Percentiles rank a stretch among this genome's conserved stretches.
Conservation (phyloP, 805 yeast genomes). For the Metschnikowia orientalis region DNA sequence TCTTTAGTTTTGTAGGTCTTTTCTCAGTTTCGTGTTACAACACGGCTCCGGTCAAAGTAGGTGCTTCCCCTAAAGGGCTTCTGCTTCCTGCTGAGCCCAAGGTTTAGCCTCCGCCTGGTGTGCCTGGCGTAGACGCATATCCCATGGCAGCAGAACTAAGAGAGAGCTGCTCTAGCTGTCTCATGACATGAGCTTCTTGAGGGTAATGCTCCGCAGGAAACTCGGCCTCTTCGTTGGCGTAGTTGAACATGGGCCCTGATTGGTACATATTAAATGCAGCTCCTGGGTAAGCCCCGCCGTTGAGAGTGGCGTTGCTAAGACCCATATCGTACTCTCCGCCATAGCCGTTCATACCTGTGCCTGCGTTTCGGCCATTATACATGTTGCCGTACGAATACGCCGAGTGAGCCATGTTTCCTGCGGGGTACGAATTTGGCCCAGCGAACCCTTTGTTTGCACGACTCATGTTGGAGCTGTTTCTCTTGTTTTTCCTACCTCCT, state of each 20-base stretch:
- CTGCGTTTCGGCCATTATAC: background rate
- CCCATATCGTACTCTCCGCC: background rate
- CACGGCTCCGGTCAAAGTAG: background rate
- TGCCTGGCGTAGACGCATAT: slow-evolving; percentile 41
- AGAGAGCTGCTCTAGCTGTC: slow-evolving; percentile 44
- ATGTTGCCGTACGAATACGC: slow-evolving; percentile 3
- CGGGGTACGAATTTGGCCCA: background rate
- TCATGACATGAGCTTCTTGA: slow-evolving; percentile 32
- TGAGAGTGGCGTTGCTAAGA: background rate
- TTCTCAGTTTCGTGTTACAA: background rate
- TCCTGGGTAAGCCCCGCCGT: background rate
- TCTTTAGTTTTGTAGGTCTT: slow-evolving; percentile 1
- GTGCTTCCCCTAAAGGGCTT: slow-evolving; percentile 20
- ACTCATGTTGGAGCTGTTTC: slow-evolving; percentile 5
- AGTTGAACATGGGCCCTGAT: too few species aligned
- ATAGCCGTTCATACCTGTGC: background rate
- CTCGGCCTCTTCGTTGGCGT: too few species aligned
- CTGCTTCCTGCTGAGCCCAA: slow-evolving; percentile 22
- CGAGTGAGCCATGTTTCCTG: slow-evolving; percentile 5
- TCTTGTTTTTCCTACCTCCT: slow-evolving; percentile 24
- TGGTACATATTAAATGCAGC: slow-evolving; percentile 1
- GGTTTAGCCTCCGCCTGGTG: slow-evolving; percentile 29
- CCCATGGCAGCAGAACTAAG: slow-evolving; percentile 46
- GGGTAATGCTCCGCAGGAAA: slow-evolving; percentile 3
- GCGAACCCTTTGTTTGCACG: slow-evolving; percentile 1